Conservation (phyloP, 1,284 basidiomycete species). For the Ustilago xerochloae region DNA sequence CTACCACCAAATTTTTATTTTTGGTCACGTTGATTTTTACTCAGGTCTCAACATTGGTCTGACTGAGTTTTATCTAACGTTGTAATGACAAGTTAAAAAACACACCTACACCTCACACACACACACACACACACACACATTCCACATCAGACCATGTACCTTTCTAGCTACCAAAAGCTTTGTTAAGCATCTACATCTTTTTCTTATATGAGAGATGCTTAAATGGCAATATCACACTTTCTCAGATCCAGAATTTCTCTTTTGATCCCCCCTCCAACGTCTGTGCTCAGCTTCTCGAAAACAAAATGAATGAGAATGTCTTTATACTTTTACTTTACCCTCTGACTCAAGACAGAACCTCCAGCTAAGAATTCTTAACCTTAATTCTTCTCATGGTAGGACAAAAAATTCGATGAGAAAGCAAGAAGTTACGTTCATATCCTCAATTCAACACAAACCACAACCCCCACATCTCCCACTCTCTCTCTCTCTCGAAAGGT, state of each 20-base stretch:
- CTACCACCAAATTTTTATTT: no score
- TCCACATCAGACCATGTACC: conserved; percentile 22
- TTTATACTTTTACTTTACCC: no score
- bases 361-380: no score
- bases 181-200: background rate
- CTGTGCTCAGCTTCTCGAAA: background rate
- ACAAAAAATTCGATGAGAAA: no score
- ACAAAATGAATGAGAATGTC: background rate
- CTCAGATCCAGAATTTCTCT: conserved; percentile 18
- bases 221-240: conserved; percentile 31
- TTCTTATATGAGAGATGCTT: background rate
- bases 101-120: no score
- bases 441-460: no score
- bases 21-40: conserved; percentile 22
- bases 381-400: no score
- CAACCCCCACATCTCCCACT: no score
- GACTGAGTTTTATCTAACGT: conserved; percentile 23
- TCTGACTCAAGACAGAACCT: no score
- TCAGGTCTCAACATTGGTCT: conserved; percentile 33
- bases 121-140: conserved; percentile 5
- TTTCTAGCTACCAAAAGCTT: conserved; percentile 38
- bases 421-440: no score
- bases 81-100: conserved; percentile 39
- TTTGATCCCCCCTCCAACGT: no score
- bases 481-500: no score